phyloP scores from a whole-genome alignment of 2,329 filamentous ascomycete genomes.

The Pseudogymnoascus sp. region DNA sequence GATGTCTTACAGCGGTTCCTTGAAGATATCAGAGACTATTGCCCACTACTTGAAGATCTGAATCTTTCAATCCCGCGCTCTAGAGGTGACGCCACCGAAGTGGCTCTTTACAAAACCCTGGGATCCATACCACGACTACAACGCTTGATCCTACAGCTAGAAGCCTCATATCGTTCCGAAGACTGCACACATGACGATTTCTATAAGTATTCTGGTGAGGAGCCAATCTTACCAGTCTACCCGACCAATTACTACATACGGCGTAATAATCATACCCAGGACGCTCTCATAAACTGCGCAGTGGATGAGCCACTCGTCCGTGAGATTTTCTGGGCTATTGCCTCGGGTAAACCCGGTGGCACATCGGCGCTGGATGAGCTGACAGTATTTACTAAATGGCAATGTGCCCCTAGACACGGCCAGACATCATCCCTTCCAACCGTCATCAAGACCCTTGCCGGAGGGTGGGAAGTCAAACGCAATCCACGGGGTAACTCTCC shows the following conservation, averaged over 20 bases:
- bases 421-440: neutral
- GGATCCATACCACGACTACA: conserved; percentile 12
- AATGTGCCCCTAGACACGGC: no score
- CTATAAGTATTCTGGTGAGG: no score
- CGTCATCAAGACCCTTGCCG: neutral
- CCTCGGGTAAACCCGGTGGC: neutral
- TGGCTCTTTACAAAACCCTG: conserved; percentile 11
- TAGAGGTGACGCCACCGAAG: conserved; percentile 12
- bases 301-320: conserved; percentile 12
- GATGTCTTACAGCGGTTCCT: conserved; percentile 9
- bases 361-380: conserved; percentile 12
- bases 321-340: conserved; percentile 13
- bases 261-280: conserved; percentile 12
- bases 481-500: conserved; percentile 13
- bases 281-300: conserved; percentile 12
- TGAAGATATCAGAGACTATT: conserved; percentile 11
- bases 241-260: no score
- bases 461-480: conserved; percentile 9
- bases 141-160: conserved; percentile 1
- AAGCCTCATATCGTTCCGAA: neutral
- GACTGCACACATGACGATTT: neutral
- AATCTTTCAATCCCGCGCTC: conserved; percentile 5
- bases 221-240: no score
- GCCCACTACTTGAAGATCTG: conserved; percentile 12
- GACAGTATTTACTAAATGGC: neutral